Evolutionary conservation across 495 filamentous ascomycete genomes (phyloP).

Genomic region (Articulospora tetracladia): DNA sequence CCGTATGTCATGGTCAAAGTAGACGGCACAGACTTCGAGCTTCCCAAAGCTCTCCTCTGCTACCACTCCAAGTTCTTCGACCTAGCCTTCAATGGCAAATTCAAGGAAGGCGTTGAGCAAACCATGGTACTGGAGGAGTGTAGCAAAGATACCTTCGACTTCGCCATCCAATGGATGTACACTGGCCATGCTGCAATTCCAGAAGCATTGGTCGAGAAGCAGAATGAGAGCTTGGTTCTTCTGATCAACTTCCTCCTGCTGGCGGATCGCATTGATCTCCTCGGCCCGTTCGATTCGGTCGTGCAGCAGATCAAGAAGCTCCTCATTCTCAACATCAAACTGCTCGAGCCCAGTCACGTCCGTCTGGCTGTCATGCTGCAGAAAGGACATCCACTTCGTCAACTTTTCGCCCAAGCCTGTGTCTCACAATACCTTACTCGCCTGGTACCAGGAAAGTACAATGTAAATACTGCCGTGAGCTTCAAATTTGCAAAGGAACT

Average conservation of each 20-base stretch:
- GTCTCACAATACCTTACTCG: not conserved
- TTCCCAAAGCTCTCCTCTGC: not conserved
- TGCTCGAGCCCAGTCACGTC: not conserved
- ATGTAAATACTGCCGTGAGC: not conserved
- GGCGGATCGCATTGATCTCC: not conserved
- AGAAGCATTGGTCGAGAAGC: not conserved
- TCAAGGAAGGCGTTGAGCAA: constrained; percentile 1
- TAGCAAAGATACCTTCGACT: not conserved
- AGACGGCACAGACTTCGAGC: not conserved
- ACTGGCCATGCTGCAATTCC: not conserved
- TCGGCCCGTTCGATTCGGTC: not conserved
- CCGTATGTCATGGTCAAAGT: not conserved
- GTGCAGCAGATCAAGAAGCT: not conserved
- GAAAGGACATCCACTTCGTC: not conserved
- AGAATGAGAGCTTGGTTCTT: not conserved
- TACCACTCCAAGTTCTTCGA: not conserved
- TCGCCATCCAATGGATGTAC: not conserved
- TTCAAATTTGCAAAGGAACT: not conserved
- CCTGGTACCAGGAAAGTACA: not conserved
- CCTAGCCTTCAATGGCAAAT: not conserved
- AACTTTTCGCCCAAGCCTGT: not conserved
- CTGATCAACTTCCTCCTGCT: not conserved
- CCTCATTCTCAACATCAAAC: not conserved
- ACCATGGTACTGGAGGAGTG: not conserved
- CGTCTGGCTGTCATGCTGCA: not conserved